Evolutionary conservation across 768 basidiomycete species (phyloP).

Genomic region (Lactarius tabidus): DNA sequence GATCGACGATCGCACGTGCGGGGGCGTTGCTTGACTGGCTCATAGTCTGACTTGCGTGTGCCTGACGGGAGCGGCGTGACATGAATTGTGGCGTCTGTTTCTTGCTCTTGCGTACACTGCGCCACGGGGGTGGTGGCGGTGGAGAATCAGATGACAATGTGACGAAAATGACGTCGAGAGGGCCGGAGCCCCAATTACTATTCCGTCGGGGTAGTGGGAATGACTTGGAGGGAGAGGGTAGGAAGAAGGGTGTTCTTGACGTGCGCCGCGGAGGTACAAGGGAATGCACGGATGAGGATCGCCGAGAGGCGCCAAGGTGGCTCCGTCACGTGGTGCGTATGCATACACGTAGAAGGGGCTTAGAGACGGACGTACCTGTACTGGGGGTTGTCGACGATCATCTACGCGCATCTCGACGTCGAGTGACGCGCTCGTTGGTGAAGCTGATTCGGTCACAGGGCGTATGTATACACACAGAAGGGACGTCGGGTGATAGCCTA

Average conservation of each 20-base stretch:
- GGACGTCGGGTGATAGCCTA: too few relatives aligned
- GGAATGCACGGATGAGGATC: slow-evolving; percentile 1
- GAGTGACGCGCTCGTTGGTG: too few relatives aligned
- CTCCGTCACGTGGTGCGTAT: slow-evolving; percentile 6
- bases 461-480: too few relatives aligned
- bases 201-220: too few relatives aligned
- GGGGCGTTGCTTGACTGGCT: neutral
- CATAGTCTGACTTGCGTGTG: neutral
- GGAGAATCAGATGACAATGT: too few relatives aligned
- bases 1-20: neutral
- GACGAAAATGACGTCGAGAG: too few relatives aligned
- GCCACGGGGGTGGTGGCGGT: neutral
- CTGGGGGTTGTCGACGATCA: too few relatives aligned
- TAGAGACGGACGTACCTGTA: slow-evolving; percentile 12
- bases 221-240: too few relatives aligned
- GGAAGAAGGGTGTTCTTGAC: neutral
- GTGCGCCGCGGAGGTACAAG: neutral
- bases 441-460: too few relatives aligned
- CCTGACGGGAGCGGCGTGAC: neutral
- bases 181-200: too few relatives aligned
- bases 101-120: neutral
- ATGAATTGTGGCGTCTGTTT: slow-evolving; percentile 2
- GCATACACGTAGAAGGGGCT: neutral
- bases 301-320: neutral
- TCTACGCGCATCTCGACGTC: neutral